phyloP scores from a whole-genome alignment of 495 filamentous ascomycete species.

The Penicillium pulvis region DNA sequence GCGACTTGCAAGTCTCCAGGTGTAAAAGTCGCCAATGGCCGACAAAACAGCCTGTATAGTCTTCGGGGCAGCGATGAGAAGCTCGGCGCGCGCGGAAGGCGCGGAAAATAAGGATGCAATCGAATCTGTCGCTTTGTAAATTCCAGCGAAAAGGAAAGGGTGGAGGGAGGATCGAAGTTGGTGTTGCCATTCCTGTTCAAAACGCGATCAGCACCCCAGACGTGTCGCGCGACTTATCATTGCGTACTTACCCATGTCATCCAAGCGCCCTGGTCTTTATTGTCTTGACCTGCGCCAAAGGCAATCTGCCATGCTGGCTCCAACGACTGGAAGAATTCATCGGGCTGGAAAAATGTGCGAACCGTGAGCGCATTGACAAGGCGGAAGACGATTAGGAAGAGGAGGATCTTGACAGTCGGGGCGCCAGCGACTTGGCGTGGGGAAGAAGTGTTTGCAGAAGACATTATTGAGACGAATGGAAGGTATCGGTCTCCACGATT shows the following conservation, averaged over 20 bases:
- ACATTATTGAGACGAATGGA: slow-evolving; percentile 11
- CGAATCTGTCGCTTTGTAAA: slow-evolving; percentile 64
- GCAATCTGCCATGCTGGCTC: slow-evolving; percentile 93
- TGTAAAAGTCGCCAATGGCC: slow-evolving; percentile 81
- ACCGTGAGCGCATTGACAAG: slow-evolving; percentile 82
- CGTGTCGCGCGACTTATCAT: neutral
- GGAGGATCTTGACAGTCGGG: slow-evolving; percentile 44
- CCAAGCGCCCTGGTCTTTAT: slow-evolving; percentile 72
- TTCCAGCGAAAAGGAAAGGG: slow-evolving; percentile 76
- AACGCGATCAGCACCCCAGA: slow-evolving; percentile 1
- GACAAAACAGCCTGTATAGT: slow-evolving; percentile 75
- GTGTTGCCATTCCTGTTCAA: slow-evolving; percentile 83
- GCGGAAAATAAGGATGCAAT: slow-evolving; percentile 51
- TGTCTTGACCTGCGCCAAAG: slow-evolving; percentile 58
- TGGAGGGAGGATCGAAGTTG: slow-evolving; percentile 90
- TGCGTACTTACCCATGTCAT: slow-evolving; percentile 81
- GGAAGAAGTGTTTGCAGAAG: slow-evolving; percentile 17
- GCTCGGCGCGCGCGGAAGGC: slow-evolving; percentile 53
- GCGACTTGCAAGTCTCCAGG: slow-evolving; percentile 76
- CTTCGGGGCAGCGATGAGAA: slow-evolving; percentile 74
- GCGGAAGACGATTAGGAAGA: slow-evolving; percentile 72
- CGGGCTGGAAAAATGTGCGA: slow-evolving; percentile 95
- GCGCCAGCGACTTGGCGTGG: slow-evolving; percentile 14
- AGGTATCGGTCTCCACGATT: neutral
- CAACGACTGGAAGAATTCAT: slow-evolving; percentile 95